Base-by-base conservation (phyloP, 768 basidiomycete species). In the Hemileccinum rubropunctum region DNA sequence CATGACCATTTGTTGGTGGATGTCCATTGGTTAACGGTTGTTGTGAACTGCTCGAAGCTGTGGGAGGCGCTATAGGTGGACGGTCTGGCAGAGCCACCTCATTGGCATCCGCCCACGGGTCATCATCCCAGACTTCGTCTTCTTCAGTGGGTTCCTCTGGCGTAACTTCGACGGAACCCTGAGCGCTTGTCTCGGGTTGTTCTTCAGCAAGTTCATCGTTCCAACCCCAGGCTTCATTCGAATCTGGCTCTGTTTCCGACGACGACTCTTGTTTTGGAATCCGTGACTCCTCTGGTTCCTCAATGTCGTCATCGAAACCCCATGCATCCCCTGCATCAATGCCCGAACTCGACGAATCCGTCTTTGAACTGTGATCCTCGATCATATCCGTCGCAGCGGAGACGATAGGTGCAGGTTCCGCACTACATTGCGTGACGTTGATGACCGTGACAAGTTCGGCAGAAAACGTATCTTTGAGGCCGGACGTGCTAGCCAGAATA, bases 201-300 rank as follows among this genome's bases (percentile, higher is more conserved):
- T 58, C 68, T n/a, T 67, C 54, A n/a, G 50, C 36, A 20, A 28
- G 3, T 41, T 66, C 73, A 27, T 81, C 81, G 34, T 88, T 83
- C 83, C 83, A 89, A 3, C 84, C 90, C 89, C 90, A 91, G 1
- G 86, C 81, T 57, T 85, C 82, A 14, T 66, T 71, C 9, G 80
- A 66, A 54, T 80, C 57, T 13, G 72, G 65, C 21, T 75, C 75
- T 5, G 60, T 44, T 23, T 61, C 58, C 46, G 45, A 50, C 32
- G 20, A 52, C 6, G 56, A 51, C 32, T 54, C 61, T 6, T 52
- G 47, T 43, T 65, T 64, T 28, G 52, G 43, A 39, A 52, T 42
- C 18, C 53, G 50, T 6, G 40, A 11, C 40, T 57, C 55, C 13
- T 65, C 66, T 34, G 56, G 42, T 47, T 58, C 59, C 20, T 62